Percentiles rank a stretch among this genome's conserved stretches.
Evolutionary conservation across 805 yeast genomes (phyloP).

Genomic region (Myxozyma nipponensis): DNA sequence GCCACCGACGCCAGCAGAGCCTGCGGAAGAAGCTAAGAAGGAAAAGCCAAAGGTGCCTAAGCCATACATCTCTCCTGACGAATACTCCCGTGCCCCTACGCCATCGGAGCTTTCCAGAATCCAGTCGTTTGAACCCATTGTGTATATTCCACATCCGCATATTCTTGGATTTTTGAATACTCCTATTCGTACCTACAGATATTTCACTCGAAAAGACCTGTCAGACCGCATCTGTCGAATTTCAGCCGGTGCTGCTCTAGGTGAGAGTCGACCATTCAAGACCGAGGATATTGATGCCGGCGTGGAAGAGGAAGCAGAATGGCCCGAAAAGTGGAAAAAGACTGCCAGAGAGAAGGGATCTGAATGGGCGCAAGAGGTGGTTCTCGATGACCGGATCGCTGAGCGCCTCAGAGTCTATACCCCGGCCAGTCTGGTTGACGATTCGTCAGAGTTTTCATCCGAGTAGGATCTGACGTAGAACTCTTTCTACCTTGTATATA

Average conservation of each 20-base stretch:
- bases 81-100: constrained; percentile 51
- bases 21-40: constrained; percentile 35
- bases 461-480: not conserved
- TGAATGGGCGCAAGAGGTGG: constrained; percentile 82
- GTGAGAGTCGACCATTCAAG: constrained; percentile 52
- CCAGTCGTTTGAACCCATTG: constrained; percentile 51
- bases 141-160: constrained; percentile 72
- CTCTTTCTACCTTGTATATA: no score
- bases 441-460: not conserved
- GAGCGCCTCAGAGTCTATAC: constrained; percentile 42
- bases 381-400: constrained; percentile 64
- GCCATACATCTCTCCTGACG: constrained; percentile 60
- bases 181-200: constrained; percentile 73
- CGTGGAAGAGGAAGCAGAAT: constrained; percentile 68
- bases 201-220: constrained; percentile 66
- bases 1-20: constrained; percentile 30
- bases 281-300: constrained; percentile 45
- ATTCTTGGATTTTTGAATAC: constrained; percentile 72
- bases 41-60: constrained; percentile 38
- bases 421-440: no score
- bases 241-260: constrained; percentile 52
- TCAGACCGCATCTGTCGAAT: constrained; percentile 61
- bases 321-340: constrained; percentile 83
- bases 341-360: constrained; percentile 68
- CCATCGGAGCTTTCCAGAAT: constrained; percentile 49